Percentiles rank a stretch among this genome's conserved stretches.
These are phyloP conservation scores for Berberis thunbergii DNA, from an alignment of 164 flowering plant species.

Conservation along the genomic window DNA sequence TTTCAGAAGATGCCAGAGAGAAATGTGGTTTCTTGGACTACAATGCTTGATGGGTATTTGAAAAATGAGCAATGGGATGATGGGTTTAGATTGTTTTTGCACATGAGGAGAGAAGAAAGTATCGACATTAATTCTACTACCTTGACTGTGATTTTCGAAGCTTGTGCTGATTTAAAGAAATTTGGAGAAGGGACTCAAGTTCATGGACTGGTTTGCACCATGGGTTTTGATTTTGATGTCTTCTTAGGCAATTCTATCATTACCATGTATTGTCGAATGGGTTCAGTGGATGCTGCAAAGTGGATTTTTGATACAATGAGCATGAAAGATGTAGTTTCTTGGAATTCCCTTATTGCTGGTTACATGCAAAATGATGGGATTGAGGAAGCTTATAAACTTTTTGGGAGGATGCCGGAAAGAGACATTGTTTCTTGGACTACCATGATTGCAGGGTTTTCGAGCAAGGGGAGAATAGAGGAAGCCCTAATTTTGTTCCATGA, in stretches of 20 bases:
- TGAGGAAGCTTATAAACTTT: constrained; percentile 5
- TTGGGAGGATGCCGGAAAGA: neutral
- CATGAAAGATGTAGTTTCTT: constrained; percentile 6
- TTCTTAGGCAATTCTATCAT: constrained; percentile 9
- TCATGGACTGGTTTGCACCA: constrained; percentile 9
- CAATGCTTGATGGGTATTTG: constrained; percentile 6
- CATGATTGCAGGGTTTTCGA: constrained; percentile 5
- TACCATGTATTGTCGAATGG: constrained; percentile 8
- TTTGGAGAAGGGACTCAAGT: constrained; percentile 8
- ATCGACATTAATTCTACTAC: constrained; percentile 6
- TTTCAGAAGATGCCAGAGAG: constrained; percentile 7
- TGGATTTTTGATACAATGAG: constrained; percentile 4
- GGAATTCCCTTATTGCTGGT: constrained; percentile 8
- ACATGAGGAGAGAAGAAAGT: constrained; percentile 7
- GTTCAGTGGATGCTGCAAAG: constrained; percentile 1
- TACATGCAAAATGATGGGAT: constrained; percentile 6
- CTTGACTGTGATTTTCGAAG: constrained; percentile 7
- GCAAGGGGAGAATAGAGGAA: constrained; percentile 6
- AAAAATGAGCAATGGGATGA: constrained; percentile 6
- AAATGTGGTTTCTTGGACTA: constrained; percentile 13
- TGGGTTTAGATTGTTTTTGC: constrained; percentile 3
- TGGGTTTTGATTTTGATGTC: constrained; percentile 7
- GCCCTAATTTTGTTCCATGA: constrained; percentile 5
- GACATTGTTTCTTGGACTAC: constrained; percentile 10
- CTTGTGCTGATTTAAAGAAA: constrained; percentile 3